Evolutionary conservation across 208 protist genomes (phyloP).

Genomic region (Leishmania arabica): DNA sequence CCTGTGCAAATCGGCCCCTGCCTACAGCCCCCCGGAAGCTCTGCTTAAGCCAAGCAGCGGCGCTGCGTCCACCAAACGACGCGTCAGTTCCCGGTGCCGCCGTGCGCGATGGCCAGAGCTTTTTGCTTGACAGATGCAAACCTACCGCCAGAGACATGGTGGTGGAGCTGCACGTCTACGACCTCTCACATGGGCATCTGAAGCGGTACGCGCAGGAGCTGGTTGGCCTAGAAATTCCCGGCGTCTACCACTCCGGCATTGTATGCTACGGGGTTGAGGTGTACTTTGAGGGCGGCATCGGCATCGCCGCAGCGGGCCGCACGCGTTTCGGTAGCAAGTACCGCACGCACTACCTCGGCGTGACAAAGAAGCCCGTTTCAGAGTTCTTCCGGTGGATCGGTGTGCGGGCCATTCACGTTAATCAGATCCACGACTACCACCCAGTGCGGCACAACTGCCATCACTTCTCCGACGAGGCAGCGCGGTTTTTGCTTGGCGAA

Average conservation of each 20-base stretch:
- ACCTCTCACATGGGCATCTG: conserved; percentile 85
- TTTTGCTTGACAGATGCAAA: conserved; percentile 29
- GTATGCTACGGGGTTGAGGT: conserved; percentile 94
- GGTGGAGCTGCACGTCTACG: conserved; percentile 90
- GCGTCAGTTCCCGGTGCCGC: conserved; percentile 23
- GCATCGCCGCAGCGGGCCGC: conserved; percentile 37
- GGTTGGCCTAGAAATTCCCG: conserved; percentile 72
- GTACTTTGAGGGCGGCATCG: conserved; percentile 94
- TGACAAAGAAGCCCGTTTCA: conserved; percentile 39
- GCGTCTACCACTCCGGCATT: conserved; percentile 92
- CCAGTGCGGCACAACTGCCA: conserved; percentile 93
- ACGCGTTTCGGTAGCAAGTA: conserved; percentile 88
- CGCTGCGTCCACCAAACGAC: conserved; percentile 29
- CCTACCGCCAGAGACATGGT: conserved; percentile 1
- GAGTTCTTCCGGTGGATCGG: conserved; percentile 70
- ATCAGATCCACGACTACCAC: conserved; percentile 84
- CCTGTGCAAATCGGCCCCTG: too few relatives aligned
- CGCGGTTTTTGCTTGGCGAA: conserved; percentile 61
- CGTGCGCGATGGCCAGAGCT: conserved; percentile 36
- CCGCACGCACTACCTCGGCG: conserved; percentile 51
- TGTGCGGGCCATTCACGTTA: conserved; percentile 30
- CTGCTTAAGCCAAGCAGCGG: conserved; percentile 2
- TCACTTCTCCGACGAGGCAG: conserved; percentile 80
- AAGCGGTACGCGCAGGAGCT: conserved; percentile 53
- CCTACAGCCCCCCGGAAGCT: background rate